phyloP scores from a whole-genome alignment of 768 basidiomycete genomes.

The Suillus sp. region DNA sequence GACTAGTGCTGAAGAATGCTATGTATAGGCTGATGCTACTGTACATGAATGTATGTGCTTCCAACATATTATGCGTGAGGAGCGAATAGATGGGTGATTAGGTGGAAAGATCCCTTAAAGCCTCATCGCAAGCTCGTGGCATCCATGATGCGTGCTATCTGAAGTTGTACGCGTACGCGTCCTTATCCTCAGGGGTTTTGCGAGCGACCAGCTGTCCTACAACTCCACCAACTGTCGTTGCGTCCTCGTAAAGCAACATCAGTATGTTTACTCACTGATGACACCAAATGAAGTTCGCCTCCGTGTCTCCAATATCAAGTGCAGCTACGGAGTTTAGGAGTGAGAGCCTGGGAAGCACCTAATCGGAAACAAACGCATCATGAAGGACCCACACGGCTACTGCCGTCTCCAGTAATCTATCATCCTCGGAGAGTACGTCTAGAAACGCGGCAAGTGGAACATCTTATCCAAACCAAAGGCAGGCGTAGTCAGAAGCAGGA shows the following conservation, averaged over 20 bases:
- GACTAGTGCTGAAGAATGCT: background rate
- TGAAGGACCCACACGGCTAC: constrained; percentile 70
- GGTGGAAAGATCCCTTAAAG: constrained; percentile 5
- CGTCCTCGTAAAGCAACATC: constrained; percentile 62
- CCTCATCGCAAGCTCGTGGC: constrained; percentile 17
- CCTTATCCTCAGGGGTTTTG: constrained; percentile 57
- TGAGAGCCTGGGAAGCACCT: constrained; percentile 3
- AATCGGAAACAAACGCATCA: constrained; percentile 45
- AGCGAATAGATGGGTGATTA: constrained; percentile 7
- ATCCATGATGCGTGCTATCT: constrained; percentile 63
- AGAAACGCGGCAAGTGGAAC: constrained; percentile 65
- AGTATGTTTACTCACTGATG: constrained; percentile 77
- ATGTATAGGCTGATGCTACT: background rate
- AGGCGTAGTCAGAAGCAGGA: constrained; percentile 55
- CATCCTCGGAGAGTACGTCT: constrained; percentile 73
- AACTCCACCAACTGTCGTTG: constrained; percentile 49
- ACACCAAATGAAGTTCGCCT: constrained; percentile 67
- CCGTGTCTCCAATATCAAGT: constrained; percentile 65
- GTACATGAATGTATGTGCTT: constrained; percentile 10
- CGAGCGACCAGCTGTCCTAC: constrained; percentile 56
- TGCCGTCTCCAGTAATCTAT: constrained; percentile 53
- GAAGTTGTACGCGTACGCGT: constrained; percentile 61
- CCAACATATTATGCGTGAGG: background rate
- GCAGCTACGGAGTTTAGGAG: constrained; percentile 47
- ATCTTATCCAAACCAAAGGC: constrained; percentile 43